Conservation (phyloP, 192 early-diverging fungal species). For the Ramicandelaber brevisporus region DNA sequence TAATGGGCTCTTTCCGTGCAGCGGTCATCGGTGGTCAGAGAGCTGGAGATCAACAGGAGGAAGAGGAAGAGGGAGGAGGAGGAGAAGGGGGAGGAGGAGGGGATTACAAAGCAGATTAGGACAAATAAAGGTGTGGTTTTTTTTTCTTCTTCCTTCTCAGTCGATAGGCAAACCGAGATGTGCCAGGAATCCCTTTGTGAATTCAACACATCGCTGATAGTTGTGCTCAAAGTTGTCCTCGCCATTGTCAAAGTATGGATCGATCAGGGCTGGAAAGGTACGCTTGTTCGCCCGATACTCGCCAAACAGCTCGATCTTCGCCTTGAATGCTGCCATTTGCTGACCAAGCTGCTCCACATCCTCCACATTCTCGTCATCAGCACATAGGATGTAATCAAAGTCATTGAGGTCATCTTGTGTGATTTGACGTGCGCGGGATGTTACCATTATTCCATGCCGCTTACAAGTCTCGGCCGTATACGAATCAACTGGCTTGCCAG, state of each 20-base stretch:
- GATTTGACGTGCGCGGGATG: slow-evolving; percentile 49
- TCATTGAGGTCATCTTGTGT: slow-evolving; percentile 23
- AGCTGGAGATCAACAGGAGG: too few species aligned
- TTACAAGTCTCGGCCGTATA: slow-evolving; percentile 38
- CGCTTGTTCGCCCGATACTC: slow-evolving; percentile 4
- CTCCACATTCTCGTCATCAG: slow-evolving; percentile 58
- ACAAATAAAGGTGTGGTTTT: too few species aligned
- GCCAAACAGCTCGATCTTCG: slow-evolving; percentile 13
- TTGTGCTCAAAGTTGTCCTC: slow-evolving; percentile 12
- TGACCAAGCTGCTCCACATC: slow-evolving; percentile 25
- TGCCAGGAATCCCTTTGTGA: slow-evolving; percentile 12
- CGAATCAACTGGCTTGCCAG: slow-evolving; percentile 40
- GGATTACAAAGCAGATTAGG: too few species aligned
- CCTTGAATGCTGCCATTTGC: slow-evolving; percentile 13
- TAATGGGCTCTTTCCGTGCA: slow-evolving; percentile 7
- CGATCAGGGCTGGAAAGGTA: slow-evolving; percentile 9
- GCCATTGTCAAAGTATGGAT: slow-evolving; percentile 18
- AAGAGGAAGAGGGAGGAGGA: too few species aligned
- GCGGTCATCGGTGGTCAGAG: too few species aligned
- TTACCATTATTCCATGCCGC: slow-evolving; percentile 42
- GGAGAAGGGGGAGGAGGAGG: too few species aligned
- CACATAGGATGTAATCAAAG: slow-evolving; percentile 77
- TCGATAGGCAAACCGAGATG: slow-evolving; percentile 9
- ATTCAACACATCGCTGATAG: slow-evolving; percentile 13
- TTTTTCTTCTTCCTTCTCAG: too few species aligned